phyloP scores from a whole-genome alignment of 495 filamentous ascomycete genomes.

The Penicillium argentinense region DNA sequence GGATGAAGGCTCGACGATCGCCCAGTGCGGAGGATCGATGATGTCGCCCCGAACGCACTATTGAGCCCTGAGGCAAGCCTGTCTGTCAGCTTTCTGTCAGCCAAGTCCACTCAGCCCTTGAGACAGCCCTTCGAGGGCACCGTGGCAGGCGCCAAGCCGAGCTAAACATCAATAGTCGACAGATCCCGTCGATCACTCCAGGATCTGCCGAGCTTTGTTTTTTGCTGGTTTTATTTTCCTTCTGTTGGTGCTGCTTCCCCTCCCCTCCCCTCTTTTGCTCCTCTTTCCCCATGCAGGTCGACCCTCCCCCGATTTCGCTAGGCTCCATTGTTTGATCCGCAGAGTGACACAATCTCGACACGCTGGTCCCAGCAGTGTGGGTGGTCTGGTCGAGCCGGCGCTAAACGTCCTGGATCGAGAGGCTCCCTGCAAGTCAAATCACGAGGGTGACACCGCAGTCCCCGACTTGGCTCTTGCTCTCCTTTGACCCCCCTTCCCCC shows the following conservation, averaged over 20 bases:
- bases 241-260: neutral
- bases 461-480: neutral
- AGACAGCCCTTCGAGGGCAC: neutral
- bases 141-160: conserved; percentile 41
- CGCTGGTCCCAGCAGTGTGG: conserved; percentile 15
- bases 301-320: conserved; percentile 2
- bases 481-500: neutral
- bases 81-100: conserved; percentile 11
- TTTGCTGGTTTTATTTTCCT: conserved; percentile 5
- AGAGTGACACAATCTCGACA: conserved; percentile 10
- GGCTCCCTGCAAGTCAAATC: conserved; percentile 29
- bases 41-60: conserved; percentile 15
- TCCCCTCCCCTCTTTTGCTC: neutral
- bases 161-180: conserved; percentile 50
- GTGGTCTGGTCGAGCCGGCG: conserved; percentile 20
- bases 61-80: conserved; percentile 25
- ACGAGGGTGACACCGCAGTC: conserved; percentile 18
- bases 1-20: conserved; percentile 2
- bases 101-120: neutral
- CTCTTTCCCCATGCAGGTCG: no score
- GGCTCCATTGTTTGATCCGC: conserved; percentile 9
- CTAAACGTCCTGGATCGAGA: conserved; percentile 24
- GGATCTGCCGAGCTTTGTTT: conserved; percentile 36
- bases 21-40: conserved; percentile 4
- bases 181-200: conserved; percentile 46